Base-by-base conservation (phyloP, 768 basidiomycete genomes). In the Coprinopsis strossmayeri region DNA sequence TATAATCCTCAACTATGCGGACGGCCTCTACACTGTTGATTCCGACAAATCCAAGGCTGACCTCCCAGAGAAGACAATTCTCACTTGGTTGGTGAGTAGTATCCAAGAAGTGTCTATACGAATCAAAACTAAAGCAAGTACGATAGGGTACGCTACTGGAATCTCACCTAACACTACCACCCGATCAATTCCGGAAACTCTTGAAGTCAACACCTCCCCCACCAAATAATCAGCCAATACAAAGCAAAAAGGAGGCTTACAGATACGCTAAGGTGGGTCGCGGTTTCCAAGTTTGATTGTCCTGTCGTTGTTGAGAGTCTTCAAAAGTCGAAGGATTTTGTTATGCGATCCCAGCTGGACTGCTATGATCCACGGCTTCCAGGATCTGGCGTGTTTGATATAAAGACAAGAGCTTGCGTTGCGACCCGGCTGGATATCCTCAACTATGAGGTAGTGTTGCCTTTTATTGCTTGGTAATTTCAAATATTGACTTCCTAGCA, bases 341-440 rank as follows among this genome's bases (percentile, higher is more conserved):
- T 97, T 21, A 92, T 97, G 86, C 87, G 95, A 12, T 95, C 94
- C 0, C 95, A 99, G 62, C 76, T 99, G 4, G 95, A 99, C 60
- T 91, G 93, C 55, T 68, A 81, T 1, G 89, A 97, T 58, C 56
- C 66, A 11, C 76, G 87, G 35, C 68, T 98, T 25, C 94, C 94
- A 3, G 93, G 92, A 1, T 84, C 83, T 0, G 92, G 91, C 24
- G 82, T 94, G 1, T 99, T 99, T 57, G 95, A 99, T 61, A 82
- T 98, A 66, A 99, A 99, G 66, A 97, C 95, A 0, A 79, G 95
- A 40, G 93, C 92, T 0, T 86, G 83, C 26, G 64, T 91, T 21
- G 80, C 89, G 0, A 82, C 97, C 39, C 82, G 95, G 1, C 69
- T 88, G 61, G 95, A 98, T 61, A 66, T 87, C 10, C 69, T 91